Evolutionary conservation across 2,329 filamentous ascomycete genomes (phyloP).

Genomic region (Sporothrix luriei): DNA sequence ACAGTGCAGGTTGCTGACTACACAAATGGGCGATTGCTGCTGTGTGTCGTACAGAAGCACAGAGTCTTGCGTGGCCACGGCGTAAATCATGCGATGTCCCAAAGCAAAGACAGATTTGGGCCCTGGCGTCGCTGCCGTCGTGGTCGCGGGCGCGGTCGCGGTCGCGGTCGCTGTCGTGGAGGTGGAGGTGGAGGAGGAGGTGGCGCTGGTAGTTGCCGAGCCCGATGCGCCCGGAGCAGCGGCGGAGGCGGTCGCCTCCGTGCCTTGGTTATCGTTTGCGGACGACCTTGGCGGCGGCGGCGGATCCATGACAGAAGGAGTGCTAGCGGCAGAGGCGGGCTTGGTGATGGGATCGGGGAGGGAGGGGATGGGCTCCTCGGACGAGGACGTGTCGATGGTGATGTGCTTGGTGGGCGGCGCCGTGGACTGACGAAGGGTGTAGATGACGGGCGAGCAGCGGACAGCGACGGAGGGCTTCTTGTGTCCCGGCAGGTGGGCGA

Average conservation of each 20-base stretch:
- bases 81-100: constrained; percentile 93
- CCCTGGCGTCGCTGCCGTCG: constrained; percentile 56
- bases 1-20: constrained; percentile 96
- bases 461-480: constrained; percentile 98
- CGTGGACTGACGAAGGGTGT: constrained; percentile 71
- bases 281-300: constrained; percentile 45
- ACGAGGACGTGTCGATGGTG: constrained; percentile 88
- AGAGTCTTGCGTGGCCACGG: constrained; percentile 94
- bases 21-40: constrained; percentile 87
- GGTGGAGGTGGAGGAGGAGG: no score
- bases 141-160: constrained; percentile 41
- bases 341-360: constrained; percentile 80
- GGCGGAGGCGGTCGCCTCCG: not conserved
- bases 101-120: constrained; percentile 76
- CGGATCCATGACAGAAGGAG: constrained; percentile 34
- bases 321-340: constrained; percentile 57
- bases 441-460: constrained; percentile 87
- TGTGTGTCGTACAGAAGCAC: constrained; percentile 96
- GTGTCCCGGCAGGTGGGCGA: constrained; percentile 92
- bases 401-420: constrained; percentile 80
- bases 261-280: constrained; percentile 42
- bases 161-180: constrained; percentile 35
- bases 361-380: constrained; percentile 78
- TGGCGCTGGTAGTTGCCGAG: constrained; percentile 46
- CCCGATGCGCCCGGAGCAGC: not conserved